Base-by-base conservation (phyloP, 2,329 filamentous ascomycete species). In the Exophiala viscosa region DNA sequence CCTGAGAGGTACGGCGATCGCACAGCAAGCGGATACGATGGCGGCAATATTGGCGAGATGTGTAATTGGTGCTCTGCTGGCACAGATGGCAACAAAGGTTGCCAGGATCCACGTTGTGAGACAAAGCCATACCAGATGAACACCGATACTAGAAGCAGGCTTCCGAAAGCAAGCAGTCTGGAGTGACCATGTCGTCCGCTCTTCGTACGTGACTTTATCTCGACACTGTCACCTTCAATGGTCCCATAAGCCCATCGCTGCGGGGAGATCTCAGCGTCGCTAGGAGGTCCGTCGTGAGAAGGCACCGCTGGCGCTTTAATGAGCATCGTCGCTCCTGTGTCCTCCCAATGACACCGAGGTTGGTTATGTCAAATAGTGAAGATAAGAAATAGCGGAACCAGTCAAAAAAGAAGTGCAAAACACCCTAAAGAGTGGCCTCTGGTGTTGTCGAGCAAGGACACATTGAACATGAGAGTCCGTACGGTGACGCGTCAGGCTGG, bases 11-110 rank as follows among this genome's bases (percentile, higher is more conserved):
- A 74, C 33, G 71, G 71, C 52, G 69, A 73, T 34, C 69, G 67
- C 13, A 75, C 73, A 8, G 72, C 73, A 41, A 74, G 56, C 2
- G 72, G 72, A 58, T 73, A 75, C 1, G 73, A 73, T 4, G 72
- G 73, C 7, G 72, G 71, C 18, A 64, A 54, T 4, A 67, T 53
- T 42, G 66, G 66, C 5, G 45, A 49, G 33, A 45, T 28, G 13
- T 31, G 41, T 18, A 13, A 13, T 28, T 44, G n/a, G 14, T 41
- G 39, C 39, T 14, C 10, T 41, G 39, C 41, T 44, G 7, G 3
- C 4, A 15, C n/a, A 32, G 41, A 36, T 15, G 11, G 34, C 34
- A 36, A 36, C 14, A 36, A 4, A 36, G 3, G 9, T 31, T 31
- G 41, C 41, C 41, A 44, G 7, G 3, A 32, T 44, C 23, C 17